Percentiles rank a stretch among this genome's conserved stretches.
Conservation (phyloP, 495 filamentous ascomycete species). For the Sphaerosporella brunnea region DNA sequence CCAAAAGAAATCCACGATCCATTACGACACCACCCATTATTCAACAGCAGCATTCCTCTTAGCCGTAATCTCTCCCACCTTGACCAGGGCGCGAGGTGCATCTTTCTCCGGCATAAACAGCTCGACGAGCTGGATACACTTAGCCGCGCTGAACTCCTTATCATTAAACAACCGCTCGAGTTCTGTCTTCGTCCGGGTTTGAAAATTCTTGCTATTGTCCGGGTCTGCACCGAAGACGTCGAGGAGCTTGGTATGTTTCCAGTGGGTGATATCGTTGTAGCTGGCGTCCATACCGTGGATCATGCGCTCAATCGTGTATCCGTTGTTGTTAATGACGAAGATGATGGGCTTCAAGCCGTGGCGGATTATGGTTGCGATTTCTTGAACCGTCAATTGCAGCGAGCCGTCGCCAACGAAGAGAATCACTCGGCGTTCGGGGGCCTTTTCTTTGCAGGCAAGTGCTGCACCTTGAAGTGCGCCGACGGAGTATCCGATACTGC, state of each 20-base stretch:
- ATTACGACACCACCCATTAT: too few species aligned
- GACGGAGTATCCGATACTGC: constrained; percentile 69
- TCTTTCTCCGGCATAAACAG: constrained; percentile 72
- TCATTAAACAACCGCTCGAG: constrained; percentile 50
- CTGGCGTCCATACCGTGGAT: constrained; percentile 58
- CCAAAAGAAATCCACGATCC: too few species aligned
- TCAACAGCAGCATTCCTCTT: constrained; percentile 24
- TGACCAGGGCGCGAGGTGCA: constrained; percentile 50
- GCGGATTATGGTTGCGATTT: constrained; percentile 70
- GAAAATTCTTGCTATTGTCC: constrained; percentile 43
- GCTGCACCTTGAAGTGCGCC: constrained; percentile 63
- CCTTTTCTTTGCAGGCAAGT: constrained; percentile 45
- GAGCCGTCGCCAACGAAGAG: constrained; percentile 80
- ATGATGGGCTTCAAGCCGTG: constrained; percentile 64
- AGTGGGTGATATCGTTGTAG: constrained; percentile 66
- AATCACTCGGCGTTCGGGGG: constrained; percentile 41
- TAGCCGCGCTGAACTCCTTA: constrained; percentile 39
- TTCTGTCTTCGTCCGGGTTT: constrained; percentile 52
- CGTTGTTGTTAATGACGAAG: constrained; percentile 60
- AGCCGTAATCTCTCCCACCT: constrained; percentile 47
- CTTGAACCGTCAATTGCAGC: constrained; percentile 69
- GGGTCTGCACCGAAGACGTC: constrained; percentile 46
- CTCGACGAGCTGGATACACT: constrained; percentile 54
- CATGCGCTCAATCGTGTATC: constrained; percentile 56
- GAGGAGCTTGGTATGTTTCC: constrained; percentile 54